Base-by-base conservation (phyloP, 2,329 filamentous ascomycete genomes). In the Trichoderma aggressivum region DNA sequence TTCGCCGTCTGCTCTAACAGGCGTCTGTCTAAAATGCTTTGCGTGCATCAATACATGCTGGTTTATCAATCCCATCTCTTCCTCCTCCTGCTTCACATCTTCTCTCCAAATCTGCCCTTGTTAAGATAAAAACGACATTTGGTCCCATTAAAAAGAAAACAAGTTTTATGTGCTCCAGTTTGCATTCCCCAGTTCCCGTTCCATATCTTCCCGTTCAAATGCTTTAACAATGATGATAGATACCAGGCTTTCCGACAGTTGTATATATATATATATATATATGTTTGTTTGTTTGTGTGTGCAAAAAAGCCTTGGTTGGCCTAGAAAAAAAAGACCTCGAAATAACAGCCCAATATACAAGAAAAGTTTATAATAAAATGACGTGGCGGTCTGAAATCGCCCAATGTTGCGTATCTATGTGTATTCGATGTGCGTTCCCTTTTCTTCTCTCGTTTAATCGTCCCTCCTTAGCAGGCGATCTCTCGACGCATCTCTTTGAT, bases 401-500 rank as follows among this genome's bases (percentile, higher is more conserved):
- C 56, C 3, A 7, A 14, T n/a, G 16, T 59, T 24, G 62, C n/a
- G 30, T 34, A 55, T 24, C 24, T 55, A 32, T 24, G 28, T 53
- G 53, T 64, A 12, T 53, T 53, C 47, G 21, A 24, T 24, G 11
- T 53, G n/a, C 47, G 24, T 53, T 32, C n/a, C n/a, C 43, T 50
- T 1, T 43, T 0, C 2, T n/a, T 14, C 30, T 11, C 43, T 53
- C 43, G 28, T 58, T 26, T 11, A 53, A 6, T 55, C 21, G 7
- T 63, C 64, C 39, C 24, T 16, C 28, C 26, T 39, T 21, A 14
- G 26, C 8, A 28, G 69, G 16, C 73, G 63, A 47, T 61, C 26
- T 66, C 67, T 43, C 34, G 47, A 47, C 21, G 47, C 58, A 64
- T 56, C 60, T 65, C 58, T 68, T 5, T 63, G 59, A 53, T 74